phyloP scores from a whole-genome alignment of 2,329 filamentous ascomycete genomes.

The Hirsutella thompsonii region DNA sequence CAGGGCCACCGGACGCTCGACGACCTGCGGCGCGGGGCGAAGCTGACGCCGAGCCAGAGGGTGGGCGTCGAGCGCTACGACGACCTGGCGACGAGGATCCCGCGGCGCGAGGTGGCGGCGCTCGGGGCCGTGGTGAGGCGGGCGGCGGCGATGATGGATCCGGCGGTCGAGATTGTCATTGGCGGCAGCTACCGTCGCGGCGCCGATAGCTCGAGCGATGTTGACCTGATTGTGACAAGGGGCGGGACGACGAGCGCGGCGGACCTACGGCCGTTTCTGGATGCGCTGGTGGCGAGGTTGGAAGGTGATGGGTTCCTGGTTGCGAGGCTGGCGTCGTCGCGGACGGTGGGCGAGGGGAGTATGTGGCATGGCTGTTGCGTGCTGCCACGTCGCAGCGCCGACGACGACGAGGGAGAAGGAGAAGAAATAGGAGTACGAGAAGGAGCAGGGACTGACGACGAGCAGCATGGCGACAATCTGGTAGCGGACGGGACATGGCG shows the following conservation, averaged over 20 bases:
- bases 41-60: conserved; percentile 55
- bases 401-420: conserved; percentile 17
- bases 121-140: conserved; percentile 53
- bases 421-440: no score
- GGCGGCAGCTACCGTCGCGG: conserved; percentile 81
- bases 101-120: conserved; percentile 58
- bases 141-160: conserved; percentile 47
- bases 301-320: conserved; percentile 53
- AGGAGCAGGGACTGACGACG: no score
- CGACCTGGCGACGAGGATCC: conserved; percentile 69
- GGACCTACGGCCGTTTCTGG: conserved; percentile 50
- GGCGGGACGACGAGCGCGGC: conserved; percentile 35
- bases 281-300: conserved; percentile 49
- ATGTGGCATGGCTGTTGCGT: conserved; percentile 86
- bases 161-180: conserved; percentile 54
- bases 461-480: no score
- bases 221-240: conserved; percentile 75
- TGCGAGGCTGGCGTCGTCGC: conserved; percentile 48
- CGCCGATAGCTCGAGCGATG: conserved; percentile 60
- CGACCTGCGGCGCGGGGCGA: conserved; percentile 50
- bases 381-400: conserved; percentile 40
- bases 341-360: conserved; percentile 38
- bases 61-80: conserved; percentile 69
- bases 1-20: conserved; percentile 63
- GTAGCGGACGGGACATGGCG: conserved; percentile 49